These are phyloP conservation scores for Xylariaceae sp. DNA, from an alignment of 2,329 filamentous ascomycete genomes.

Conservation along the genomic window DNA sequence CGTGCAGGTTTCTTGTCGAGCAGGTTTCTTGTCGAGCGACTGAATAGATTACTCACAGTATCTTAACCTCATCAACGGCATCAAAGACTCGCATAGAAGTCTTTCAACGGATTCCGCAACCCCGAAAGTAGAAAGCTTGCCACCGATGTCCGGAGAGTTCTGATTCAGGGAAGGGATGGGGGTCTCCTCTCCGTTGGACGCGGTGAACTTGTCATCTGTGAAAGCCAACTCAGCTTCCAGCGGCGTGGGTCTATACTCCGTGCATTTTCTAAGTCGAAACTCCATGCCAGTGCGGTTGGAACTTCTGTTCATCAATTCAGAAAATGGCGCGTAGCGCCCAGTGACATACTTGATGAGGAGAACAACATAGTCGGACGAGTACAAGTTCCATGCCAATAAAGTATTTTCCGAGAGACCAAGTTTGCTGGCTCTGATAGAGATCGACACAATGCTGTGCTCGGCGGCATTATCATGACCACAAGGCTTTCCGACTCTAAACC, in stretches of 20 bases:
- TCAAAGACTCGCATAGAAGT: conserved; percentile 61
- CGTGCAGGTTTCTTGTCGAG: neutral
- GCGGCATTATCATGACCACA: conserved; percentile 40
- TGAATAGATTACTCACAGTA: conserved; percentile 20
- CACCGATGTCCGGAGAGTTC: neutral
- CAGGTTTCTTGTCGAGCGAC: neutral
- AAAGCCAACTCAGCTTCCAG: conserved; percentile 51
- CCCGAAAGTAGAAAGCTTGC: conserved; percentile 52
- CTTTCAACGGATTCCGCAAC: conserved; percentile 67
- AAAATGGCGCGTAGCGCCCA: conserved; percentile 55
- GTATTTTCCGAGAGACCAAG: conserved; percentile 70
- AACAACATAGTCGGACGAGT: conserved; percentile 62
- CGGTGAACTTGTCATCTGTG: neutral
- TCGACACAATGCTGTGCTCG: conserved; percentile 48
- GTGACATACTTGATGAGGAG: conserved; percentile 60
- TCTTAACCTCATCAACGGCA: conserved; percentile 57
- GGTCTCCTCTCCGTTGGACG: no score
- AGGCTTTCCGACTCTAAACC: conserved; percentile 64
- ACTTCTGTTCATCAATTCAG: conserved; percentile 45
- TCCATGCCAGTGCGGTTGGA: conserved; percentile 34
- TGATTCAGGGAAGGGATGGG: neutral
- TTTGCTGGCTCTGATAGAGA: conserved; percentile 65
- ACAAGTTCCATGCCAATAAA: conserved; percentile 70
- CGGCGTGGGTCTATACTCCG: conserved; percentile 64
- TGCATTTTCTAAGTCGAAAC: conserved; percentile 66